A percentile compares a stretch with the other conserved stretches of the same genome.
phyloP scores from a whole-genome alignment of 2,329 filamentous ascomycete genomes.

The Pezicula carpinea region DNA sequence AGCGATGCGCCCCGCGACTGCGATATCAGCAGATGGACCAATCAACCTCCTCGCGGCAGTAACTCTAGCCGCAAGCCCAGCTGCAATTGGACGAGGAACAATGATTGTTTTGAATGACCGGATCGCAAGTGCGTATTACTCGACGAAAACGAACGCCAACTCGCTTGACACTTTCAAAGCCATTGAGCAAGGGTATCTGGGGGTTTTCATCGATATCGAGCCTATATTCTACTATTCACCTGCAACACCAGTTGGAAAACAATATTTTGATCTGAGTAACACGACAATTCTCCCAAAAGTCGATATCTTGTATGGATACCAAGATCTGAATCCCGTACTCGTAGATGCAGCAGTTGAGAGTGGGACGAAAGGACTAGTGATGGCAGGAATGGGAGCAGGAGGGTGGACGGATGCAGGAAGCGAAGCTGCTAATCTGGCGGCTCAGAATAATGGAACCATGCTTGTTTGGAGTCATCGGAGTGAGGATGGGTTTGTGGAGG shows the following conservation, averaged over 20 bases:
- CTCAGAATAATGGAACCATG: conserved; percentile 1
- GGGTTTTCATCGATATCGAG: conserved; percentile 51
- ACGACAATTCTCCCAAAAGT: conserved; percentile 3
- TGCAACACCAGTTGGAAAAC: conserved; percentile 1
- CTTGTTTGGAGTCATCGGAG: conserved; percentile 1
- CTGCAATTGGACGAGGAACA: conserved; percentile 45
- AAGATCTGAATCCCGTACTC: conserved; percentile 2
- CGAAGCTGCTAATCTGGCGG: not conserved
- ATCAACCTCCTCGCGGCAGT: conserved; percentile 58
- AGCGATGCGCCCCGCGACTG: conserved; percentile 57
- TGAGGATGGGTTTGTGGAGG: conserved; percentile 1
- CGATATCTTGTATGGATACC: conserved; percentile 6
- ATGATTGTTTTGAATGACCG: conserved; percentile 58
- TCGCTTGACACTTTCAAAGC: conserved; percentile 57
- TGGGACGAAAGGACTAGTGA: conserved; percentile 2
- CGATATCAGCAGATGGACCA: conserved; percentile 55
- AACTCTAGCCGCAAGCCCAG: conserved; percentile 43
- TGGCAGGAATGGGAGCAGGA: conserved; percentile 6
- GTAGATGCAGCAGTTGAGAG: not conserved
- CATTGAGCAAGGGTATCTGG: conserved; percentile 50
- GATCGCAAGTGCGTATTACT: conserved; percentile 52
- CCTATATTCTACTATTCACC: conserved; percentile 55
- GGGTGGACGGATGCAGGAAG: conserved; percentile 1
- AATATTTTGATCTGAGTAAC: conserved; percentile 3
- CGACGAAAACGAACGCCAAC: conserved; percentile 57